Conservation (phyloP, 208 protist genomes). For the Trypanosoma theileri region DNA sequence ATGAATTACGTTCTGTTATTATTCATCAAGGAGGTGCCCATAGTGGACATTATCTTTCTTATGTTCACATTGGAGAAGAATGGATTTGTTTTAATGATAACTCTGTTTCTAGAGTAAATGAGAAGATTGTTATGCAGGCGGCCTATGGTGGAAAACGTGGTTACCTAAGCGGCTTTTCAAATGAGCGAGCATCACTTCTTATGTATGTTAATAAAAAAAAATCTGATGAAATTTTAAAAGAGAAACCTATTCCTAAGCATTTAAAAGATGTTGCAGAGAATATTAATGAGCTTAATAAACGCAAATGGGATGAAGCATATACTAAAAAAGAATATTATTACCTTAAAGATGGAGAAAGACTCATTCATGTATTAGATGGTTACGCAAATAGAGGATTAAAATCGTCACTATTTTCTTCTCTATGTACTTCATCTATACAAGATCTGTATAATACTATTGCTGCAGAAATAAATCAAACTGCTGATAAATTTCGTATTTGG, state of each 20-base stretch:
- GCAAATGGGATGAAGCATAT: slow-evolving; percentile 10
- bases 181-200: slow-evolving; percentile 70
- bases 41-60: slow-evolving; percentile 91
- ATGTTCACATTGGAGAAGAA: slow-evolving; percentile 53
- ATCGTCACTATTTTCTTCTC: slow-evolving; percentile 29
- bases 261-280: slow-evolving; percentile 39
- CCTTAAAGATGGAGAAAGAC: slow-evolving; percentile 33
- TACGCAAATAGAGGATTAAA: slow-evolving; percentile 19
- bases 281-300: slow-evolving; percentile 35
- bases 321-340: slow-evolving; percentile 32
- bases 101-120: slow-evolving; percentile 44
- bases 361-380: slow-evolving; percentile 52
- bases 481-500: slow-evolving; percentile 40
- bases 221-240: slow-evolving; percentile 33
- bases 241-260: slow-evolving; percentile 27
- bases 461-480: slow-evolving; percentile 28
- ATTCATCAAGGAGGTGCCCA: slow-evolving; percentile 77
- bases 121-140: slow-evolving; percentile 45
- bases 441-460: slow-evolving; percentile 36
- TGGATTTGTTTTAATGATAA: slow-evolving; percentile 86
- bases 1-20: slow-evolving; percentile 82
- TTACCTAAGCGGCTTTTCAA: neutral
- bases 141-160: slow-evolving; percentile 52
- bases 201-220: slow-evolving; percentile 64
- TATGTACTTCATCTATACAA: slow-evolving; percentile 13